phyloP scores from a whole-genome alignment of 2,329 filamentous ascomycete species.

The Fusarium sp. region DNA sequence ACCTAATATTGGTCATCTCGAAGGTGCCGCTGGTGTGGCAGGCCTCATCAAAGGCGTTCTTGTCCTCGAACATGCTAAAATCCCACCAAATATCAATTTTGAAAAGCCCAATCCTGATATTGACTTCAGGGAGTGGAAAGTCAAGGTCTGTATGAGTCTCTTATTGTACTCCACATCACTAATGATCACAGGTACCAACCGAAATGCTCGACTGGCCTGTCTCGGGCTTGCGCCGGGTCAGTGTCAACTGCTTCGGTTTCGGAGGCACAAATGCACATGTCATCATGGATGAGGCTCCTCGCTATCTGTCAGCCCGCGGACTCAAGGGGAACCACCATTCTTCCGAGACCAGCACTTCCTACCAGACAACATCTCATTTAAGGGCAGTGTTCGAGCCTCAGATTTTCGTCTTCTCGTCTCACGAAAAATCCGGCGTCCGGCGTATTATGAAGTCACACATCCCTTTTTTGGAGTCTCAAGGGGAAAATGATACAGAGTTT shows the following conservation, averaged over 20 bases:
- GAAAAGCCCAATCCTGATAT: conserved; percentile 60
- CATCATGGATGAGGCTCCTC: conserved; percentile 62
- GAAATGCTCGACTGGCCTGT: conserved; percentile 59
- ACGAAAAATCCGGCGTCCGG: conserved; percentile 56
- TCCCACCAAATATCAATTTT: conserved; percentile 67
- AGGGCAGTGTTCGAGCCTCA: conserved; percentile 43
- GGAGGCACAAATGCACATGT: conserved; percentile 69
- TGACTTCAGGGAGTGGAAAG: conserved; percentile 59
- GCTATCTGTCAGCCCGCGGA: conserved; percentile 54
- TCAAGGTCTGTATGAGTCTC: conserved; percentile 54
- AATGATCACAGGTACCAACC: conserved; percentile 53
- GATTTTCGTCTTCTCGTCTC: conserved; percentile 59
- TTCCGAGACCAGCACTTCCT: conserved; percentile 14
- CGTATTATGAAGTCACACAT: conserved; percentile 54
- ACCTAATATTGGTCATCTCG: conserved; percentile 66
- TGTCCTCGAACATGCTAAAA: conserved; percentile 62
- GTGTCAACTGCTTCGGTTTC: conserved; percentile 70
- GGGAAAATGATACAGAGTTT: conserved; percentile 25
- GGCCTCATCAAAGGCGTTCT: conserved; percentile 66
- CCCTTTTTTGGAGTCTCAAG: conserved; percentile 46
- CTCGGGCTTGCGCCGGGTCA: conserved; percentile 60
- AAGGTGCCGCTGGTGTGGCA: conserved; percentile 64
- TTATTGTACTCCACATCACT: not conserved
- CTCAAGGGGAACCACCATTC: conserved; percentile 55
- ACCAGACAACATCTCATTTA: not conserved